Evolutionary conservation across 1,284 basidiomycete species (phyloP), one percentile per base, ranked within the genome.

Genomic region (Leccinum holopus): DNA sequence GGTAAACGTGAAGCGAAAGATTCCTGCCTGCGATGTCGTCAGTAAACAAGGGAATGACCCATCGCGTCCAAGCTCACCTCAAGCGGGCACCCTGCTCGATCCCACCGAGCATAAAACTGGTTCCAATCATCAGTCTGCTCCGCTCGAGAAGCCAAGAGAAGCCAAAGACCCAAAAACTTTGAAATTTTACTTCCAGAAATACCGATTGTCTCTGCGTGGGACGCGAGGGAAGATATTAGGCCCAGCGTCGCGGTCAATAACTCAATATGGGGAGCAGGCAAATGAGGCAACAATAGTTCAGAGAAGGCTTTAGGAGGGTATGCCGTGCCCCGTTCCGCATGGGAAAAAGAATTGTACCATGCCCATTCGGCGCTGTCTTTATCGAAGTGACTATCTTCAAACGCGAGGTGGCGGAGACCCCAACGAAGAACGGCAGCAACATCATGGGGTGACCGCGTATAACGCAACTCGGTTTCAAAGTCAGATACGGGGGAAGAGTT

Each of bases 171-270:
- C 53, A 89, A 76, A 62, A 87, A 79, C 73, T 87, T 90, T 28
- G 85, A 82, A 11, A 91, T 77, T 68, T 88, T 91, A 76, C 87
- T 90, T 25, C 87, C 90, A 5, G 87, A 90, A 1, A 85, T 84
- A 51, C 89, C 82, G 69, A 87, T 92, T 8, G 76, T 78, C 68
- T 91, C 90, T 5, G 86, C 80, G 68, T 88, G 87, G 2, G 87
- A 82, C 1, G 90, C 87, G 6, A 92, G 78, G 4, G 85, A 86
- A 0, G 86, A 85, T 28, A 90, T 81, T 21, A 90, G 74, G 59
- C 85, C 83, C 3, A 92, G 75, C 0, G 82, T 83, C 0, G 80
- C 76, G 4, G 77, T 78, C 18, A 92, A 77, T 21, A 91, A 74
- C 57, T 86, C 83, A 0, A 81, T 66, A 64, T 92, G 87, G 4